Percentiles rank a stretch among this genome's conserved stretches.
Conservation (phyloP, 2,329 filamentous ascomycete species). For the Fusarium sp. region DNA sequence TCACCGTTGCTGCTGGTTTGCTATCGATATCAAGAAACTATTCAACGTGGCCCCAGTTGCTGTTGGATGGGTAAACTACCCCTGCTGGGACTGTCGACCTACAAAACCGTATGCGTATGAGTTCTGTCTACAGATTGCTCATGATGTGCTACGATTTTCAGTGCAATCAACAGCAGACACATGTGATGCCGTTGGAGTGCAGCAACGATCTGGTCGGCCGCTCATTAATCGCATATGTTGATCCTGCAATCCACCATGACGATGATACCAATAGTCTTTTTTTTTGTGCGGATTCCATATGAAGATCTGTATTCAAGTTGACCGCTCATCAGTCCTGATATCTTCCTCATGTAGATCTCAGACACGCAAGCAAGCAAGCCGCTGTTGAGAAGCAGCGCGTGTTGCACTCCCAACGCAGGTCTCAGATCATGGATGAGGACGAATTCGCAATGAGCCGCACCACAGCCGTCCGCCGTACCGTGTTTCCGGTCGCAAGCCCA, state of each 20-base stretch:
- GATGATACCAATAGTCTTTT: slow-evolving; percentile 3
- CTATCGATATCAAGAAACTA: slow-evolving; percentile 41
- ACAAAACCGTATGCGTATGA: slow-evolving; percentile 24
- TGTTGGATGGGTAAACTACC: slow-evolving; percentile 36
- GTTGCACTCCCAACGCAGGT: slow-evolving; percentile 26
- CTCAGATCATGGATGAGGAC: slow-evolving; percentile 40
- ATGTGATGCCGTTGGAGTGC: slow-evolving; percentile 14
- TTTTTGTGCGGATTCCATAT: slow-evolving; percentile 10
- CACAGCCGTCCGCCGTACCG: slow-evolving; percentile 36
- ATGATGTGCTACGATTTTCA: slow-evolving; percentile 21
- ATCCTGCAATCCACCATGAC: slow-evolving; percentile 10
- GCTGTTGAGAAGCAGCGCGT: slow-evolving; percentile 18
- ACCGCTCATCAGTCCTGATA: slow-evolving; percentile 36
- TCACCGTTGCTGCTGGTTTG: slow-evolving; percentile 49
- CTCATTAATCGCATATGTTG: slow-evolving; percentile 26
- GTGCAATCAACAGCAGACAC: slow-evolving; percentile 11
- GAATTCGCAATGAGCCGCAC: slow-evolving; percentile 38
- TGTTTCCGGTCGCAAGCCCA: slow-evolving; percentile 41
- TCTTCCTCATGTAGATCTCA: slow-evolving; percentile 35
- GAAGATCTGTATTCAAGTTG: slow-evolving; percentile 35
- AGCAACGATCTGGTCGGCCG: slow-evolving; percentile 6
- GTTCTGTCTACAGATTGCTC: slow-evolving; percentile 23
- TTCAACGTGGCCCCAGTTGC: slow-evolving; percentile 45
- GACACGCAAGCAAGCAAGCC: slow-evolving; percentile 34
- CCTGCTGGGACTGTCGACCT: slow-evolving; percentile 25